Conservation (phyloP, 1,139 yeast species). For the Hansenula anomala region DNA sequence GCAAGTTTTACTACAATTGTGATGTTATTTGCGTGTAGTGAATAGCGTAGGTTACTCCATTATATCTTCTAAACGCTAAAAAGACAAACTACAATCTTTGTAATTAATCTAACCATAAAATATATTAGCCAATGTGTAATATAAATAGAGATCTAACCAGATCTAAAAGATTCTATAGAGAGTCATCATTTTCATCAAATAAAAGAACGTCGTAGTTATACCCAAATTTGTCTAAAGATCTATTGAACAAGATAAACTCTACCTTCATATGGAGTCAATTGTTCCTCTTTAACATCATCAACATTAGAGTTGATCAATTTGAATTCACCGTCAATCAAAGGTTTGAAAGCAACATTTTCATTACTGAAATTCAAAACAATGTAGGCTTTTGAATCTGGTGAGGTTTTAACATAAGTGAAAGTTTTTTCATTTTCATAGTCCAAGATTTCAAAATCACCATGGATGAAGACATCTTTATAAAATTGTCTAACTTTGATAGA, state of each 20-base stretch:
- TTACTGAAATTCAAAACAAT: slow-evolving; percentile 43
- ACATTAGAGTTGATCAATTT: slow-evolving; percentile 26
- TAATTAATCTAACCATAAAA: too few species aligned
- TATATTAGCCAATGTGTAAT: too few species aligned
- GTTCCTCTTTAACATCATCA: slow-evolving; percentile 20
- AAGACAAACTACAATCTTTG: too few species aligned
- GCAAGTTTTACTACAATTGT: too few species aligned
- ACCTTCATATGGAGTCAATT: slow-evolving; percentile 36
- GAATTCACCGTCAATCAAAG: slow-evolving; percentile 28
- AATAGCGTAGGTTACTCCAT: too few species aligned
- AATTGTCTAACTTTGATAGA: slow-evolving; percentile 41
- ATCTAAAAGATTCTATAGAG: too few species aligned
- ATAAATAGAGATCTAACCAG: too few species aligned
- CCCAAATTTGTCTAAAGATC: too few species aligned
- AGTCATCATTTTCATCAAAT: too few species aligned
- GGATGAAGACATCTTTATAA: slow-evolving; percentile 38
- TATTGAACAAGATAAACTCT: slow-evolving; percentile 26
- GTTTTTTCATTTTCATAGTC: slow-evolving; percentile 34
- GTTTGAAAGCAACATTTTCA: slow-evolving; percentile 23
- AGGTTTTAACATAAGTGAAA: slow-evolving; percentile 37
- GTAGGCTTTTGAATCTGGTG: slow-evolving; percentile 27
- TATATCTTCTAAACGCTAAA: too few species aligned
- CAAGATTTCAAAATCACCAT: slow-evolving; percentile 42
- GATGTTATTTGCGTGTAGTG: too few species aligned
- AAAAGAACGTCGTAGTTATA: too few species aligned